Evolutionary conservation across 306 rosid genomes (phyloP), one percentile per base, ranked within the genome.

Genomic region (Ceratonia siliqua): DNA sequence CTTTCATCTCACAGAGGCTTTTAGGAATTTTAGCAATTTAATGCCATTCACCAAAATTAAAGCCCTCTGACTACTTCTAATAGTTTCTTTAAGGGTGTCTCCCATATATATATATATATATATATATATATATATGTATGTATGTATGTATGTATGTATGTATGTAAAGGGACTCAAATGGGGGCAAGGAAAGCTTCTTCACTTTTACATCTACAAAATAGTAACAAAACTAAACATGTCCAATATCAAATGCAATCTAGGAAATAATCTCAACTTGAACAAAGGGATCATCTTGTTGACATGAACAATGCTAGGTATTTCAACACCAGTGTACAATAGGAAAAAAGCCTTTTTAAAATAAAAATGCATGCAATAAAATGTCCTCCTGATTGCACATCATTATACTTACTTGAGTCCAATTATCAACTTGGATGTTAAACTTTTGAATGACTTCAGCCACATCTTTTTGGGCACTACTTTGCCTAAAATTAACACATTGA

Each of bases 401-500:
- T 9, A 55, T 39, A 55, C 85, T 61, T 53, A 92, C 98, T 85
- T 94, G 99, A 73, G 97, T 94, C 86, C 91, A 84, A 86, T 92
- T 94, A 85, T 89, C 87, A 72, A 94, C 99, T 89, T 94, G 99
- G 66, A 92, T 90, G 77, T 90, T 92, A 86, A 91, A 94, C 82
- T 92, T 86, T 82, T 87, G 87, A 74, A 86, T 88, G 77, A 87
- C 80, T 83, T 88, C 96, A 46, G 84, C 78, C 36, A 92, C 75
- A 33, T 88, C 96, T 81, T 94, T 78, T 86, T 91, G 20, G 97
- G 78, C 76, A 88, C 97, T 48, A 55, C 82, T 78, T 75, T 91
- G 38, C 95, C 99, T 93, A 92, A 82, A 86, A 86, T 58, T 53
- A 82, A 84, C 54, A 89, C 61, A 72, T 53, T 50, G 46, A 68